Evolutionary conservation across 805 yeast species (phyloP), one percentile per base, ranked within the genome.

Genomic region (Geotrichum ghanense): DNA sequence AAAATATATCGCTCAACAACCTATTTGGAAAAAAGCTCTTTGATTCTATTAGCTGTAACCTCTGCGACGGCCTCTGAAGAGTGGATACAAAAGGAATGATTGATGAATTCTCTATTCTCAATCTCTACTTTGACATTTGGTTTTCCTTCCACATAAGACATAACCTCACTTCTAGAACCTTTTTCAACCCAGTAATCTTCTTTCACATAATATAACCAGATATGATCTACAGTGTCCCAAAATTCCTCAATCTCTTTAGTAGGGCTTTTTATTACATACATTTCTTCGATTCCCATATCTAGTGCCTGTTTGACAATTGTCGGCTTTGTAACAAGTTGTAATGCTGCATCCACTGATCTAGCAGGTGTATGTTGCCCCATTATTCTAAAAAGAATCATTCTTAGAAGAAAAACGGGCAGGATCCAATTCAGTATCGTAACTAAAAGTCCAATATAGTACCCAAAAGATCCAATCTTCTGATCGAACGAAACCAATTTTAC

Each of bases 141-240:
- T 31, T 64, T 61, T 2, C 45, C 45, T 21, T 64, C 59, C 52
- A 72, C 70, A 35, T 67, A 61, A 9, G 62, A 50, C 31, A 74
- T 55, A 2, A 79, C 46, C 24, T 60, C 59, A 1, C 67, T 67
- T 41, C 83, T 68, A 1, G 85, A 74, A 22, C 56, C 61, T 43
- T 72, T 68, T 47, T 68, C 67, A 2, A 82, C 79, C 89, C 89
- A 82, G 56, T 78, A 77, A 57, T 82, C 90, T 23, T 64, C 56
- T n/a, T 60, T 61, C 3, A 82, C 80, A 52, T 78, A 79, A 47
- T 74, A 73, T 3, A 69, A 58, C 83, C 83, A 79, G n/a, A 75
- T 62, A 10, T 51, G 47, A 41, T 60, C 58, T 47, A 72, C 70
- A 56, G 72, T 63, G 43, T 71, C 71, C 63, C 83, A 80, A 49